These are phyloP conservation scores for Lasiosphaeria miniovina DNA, from an alignment of 495 filamentous ascomycete genomes.

Conservation along the genomic window DNA sequence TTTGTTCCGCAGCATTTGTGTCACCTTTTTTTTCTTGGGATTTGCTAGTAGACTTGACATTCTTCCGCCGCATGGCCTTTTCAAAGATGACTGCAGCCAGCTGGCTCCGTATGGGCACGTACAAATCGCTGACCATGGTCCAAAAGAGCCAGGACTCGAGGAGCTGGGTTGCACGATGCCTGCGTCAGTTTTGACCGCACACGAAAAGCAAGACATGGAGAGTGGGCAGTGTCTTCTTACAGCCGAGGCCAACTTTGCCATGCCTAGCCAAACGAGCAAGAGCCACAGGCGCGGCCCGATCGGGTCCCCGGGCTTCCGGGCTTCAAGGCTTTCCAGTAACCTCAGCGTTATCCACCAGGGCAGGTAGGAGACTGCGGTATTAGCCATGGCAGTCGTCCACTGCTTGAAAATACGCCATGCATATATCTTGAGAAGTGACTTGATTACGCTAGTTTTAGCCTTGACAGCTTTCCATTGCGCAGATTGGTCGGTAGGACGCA, in stretches of 20 bases:
- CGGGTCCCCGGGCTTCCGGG: slow-evolving; percentile 34
- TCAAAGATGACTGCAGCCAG: slow-evolving; percentile 66
- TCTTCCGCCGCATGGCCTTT: slow-evolving; percentile 72
- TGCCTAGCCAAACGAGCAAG: slow-evolving; percentile 58
- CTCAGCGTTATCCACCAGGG: slow-evolving; percentile 63
- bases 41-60: slow-evolving; percentile 49
- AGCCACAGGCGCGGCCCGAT: slow-evolving; percentile 48
- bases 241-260: slow-evolving; percentile 47
- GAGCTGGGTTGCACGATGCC: slow-evolving; percentile 32
- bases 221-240: slow-evolving; percentile 30
- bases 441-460: slow-evolving; percentile 53
- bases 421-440: slow-evolving; percentile 52
- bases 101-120: slow-evolving; percentile 60
- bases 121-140: slow-evolving; percentile 44
- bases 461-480: slow-evolving; percentile 46
- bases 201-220: neutral
- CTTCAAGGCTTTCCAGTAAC: slow-evolving; percentile 59
- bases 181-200: neutral
- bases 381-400: slow-evolving; percentile 46
- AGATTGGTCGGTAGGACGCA: slow-evolving; percentile 42
- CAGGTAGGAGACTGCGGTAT: slow-evolving; percentile 41
- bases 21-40: slow-evolving; percentile 16
- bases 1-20: slow-evolving; percentile 4
- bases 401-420: slow-evolving; percentile 49
- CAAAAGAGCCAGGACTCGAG: slow-evolving; percentile 61